These are phyloP conservation scores for Hevea brasiliensis DNA, from an alignment of 345 rosid genomes.

Conservation along the genomic window DNA sequence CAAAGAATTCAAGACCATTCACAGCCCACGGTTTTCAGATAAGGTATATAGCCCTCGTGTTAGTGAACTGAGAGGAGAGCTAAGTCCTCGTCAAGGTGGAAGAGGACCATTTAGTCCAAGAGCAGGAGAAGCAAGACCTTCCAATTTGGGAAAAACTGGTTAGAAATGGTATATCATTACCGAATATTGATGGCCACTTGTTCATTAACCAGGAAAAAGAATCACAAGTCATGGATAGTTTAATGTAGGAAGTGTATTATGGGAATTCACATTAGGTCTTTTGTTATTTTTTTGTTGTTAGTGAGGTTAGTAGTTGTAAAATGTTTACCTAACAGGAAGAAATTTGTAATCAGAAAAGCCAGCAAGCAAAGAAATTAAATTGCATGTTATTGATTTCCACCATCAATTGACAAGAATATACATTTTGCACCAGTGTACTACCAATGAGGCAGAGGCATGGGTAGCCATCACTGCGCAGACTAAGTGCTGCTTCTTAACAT, in stretches of 20 bases:
- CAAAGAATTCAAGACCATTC: constrained; percentile 44
- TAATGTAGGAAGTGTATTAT: background rate
- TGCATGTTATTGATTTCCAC: background rate
- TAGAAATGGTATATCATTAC: constrained; percentile 22
- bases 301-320: background rate
- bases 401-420: too few species aligned
- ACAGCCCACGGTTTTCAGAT: constrained; percentile 64
- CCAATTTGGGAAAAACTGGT: constrained; percentile 63
- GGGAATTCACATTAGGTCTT: background rate
- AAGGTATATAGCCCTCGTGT: constrained; percentile 56
- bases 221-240: background rate
- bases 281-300: background rate
- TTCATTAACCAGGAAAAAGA: background rate
- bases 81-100: constrained; percentile 56
- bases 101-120: constrained; percentile 64
- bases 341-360: background rate
- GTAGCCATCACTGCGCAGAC: too few species aligned
- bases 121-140: constrained; percentile 47
- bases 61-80: constrained; percentile 51
- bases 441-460: too few species aligned
- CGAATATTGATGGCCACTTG: background rate
- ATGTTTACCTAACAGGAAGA: background rate
- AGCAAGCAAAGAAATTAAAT: background rate
- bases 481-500: too few species aligned
- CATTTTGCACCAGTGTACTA: too few species aligned